Conservation (phyloP, 768 basidiomycete genomes). For the Pisolithus tinctorius region DNA sequence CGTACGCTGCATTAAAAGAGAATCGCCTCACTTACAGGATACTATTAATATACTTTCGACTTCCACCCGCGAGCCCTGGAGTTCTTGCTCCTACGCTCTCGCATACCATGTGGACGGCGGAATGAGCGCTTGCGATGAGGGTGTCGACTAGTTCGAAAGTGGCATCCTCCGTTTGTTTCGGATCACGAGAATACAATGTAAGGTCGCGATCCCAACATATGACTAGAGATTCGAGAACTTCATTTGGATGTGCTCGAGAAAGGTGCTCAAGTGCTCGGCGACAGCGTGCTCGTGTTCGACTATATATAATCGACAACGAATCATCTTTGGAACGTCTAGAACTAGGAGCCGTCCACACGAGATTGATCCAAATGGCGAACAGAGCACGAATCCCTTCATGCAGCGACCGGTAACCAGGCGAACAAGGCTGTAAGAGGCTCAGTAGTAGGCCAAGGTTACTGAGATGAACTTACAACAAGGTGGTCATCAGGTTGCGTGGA, state of each 20-base stretch:
- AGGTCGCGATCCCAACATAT: constrained; percentile 72
- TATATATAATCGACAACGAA: constrained; percentile 59
- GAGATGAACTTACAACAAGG: constrained; percentile 40
- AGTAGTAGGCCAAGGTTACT: background rate
- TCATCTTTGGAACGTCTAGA: constrained; percentile 55
- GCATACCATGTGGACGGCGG: constrained; percentile 81
- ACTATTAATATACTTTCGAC: constrained; percentile 54
- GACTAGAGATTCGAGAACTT: constrained; percentile 79
- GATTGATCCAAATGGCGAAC: constrained; percentile 66
- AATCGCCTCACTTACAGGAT: constrained; percentile 48
- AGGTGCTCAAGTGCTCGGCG: constrained; percentile 79
- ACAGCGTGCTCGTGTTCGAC: constrained; percentile 60
- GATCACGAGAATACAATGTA: constrained; percentile 37
- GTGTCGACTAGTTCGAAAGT: constrained; percentile 81
- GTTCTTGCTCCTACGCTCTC: constrained; percentile 69
- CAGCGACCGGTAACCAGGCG: constrained; percentile 70
- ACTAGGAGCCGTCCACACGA: constrained; percentile 42
- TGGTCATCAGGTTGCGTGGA: constrained; percentile 45
- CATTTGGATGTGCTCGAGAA: constrained; percentile 71
- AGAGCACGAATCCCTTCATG: constrained; percentile 78
- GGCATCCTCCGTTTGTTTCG: constrained; percentile 36
- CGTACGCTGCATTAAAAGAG: constrained; percentile 1
- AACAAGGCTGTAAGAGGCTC: constrained; percentile 40
- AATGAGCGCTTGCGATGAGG: constrained; percentile 79
- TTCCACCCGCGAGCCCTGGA: constrained; percentile 48